phyloP scores from a whole-genome alignment of 2,329 filamentous ascomycete genomes.

The Calcarisporium arbuscula region DNA sequence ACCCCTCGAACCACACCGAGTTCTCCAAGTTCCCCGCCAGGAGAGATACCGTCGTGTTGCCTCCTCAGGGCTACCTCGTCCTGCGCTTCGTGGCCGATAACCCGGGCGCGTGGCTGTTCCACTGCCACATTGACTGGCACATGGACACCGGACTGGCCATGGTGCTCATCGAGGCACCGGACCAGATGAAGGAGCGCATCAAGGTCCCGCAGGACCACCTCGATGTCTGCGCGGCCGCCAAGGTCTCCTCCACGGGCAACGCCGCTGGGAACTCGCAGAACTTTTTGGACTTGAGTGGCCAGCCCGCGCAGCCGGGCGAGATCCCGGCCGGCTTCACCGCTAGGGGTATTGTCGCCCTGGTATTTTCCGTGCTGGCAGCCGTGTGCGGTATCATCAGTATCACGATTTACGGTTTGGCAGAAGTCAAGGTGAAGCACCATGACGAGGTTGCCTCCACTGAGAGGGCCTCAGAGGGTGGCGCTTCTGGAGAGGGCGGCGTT shows the following conservation, averaged over 20 bases:
- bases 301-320: constrained; percentile 3
- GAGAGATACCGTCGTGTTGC: constrained; percentile 45
- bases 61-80: constrained; percentile 36
- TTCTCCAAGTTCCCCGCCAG: constrained; percentile 32
- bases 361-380: constrained; percentile 6
- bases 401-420: constrained; percentile 5
- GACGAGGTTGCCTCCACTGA: too few relatives aligned
- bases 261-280: constrained; percentile 4
- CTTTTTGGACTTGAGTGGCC: constrained; percentile 5
- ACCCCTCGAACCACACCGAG: constrained; percentile 13
- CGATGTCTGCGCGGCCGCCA: constrained; percentile 5
- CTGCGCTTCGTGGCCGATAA: constrained; percentile 44
- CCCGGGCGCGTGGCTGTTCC: constrained; percentile 43
- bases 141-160: constrained; percentile 9
- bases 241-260: constrained; percentile 3
- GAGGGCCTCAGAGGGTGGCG: too few relatives aligned
- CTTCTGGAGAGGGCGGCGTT: too few relatives aligned
- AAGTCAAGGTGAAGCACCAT: constrained; percentile 4
- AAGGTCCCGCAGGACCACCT: constrained; percentile 5
- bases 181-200: constrained; percentile 8
- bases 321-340: constrained; percentile 6
- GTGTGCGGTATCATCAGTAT: constrained; percentile 5
- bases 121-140: constrained; percentile 46
- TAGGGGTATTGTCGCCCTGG: constrained; percentile 6
- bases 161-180: constrained; percentile 8